A percentile compares a stretch with the other conserved stretches of the same genome.
Conservation (phyloP, 169 alveolate genomes). For the Cryptosporidium muris region DNA sequence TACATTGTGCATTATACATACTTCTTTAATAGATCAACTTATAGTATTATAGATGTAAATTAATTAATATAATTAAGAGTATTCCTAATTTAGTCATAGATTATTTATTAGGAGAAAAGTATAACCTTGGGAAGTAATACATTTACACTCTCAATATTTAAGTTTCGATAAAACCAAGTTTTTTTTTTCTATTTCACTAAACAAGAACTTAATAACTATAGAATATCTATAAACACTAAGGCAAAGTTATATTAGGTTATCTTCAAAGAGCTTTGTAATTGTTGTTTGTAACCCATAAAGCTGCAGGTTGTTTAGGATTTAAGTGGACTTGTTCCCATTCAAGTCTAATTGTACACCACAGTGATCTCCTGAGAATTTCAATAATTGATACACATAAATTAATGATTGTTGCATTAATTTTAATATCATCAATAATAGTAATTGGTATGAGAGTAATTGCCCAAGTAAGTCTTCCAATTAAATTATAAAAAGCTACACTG, state of each 20-base stretch:
- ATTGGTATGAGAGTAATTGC: conserved; percentile 82
- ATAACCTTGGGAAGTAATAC: neutral
- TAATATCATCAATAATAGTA: conserved; percentile 72
- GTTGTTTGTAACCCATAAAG: conserved; percentile 37
- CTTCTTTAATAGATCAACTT: too few relatives aligned
- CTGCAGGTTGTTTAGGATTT: conserved; percentile 63
- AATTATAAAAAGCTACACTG: conserved; percentile 74
- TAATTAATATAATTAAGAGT: too few relatives aligned
- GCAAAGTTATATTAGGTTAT: neutral
- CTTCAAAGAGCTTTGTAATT: neutral
- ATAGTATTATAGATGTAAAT: too few relatives aligned
- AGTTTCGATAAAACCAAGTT: neutral
- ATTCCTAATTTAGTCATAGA: neutral
- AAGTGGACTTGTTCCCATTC: conserved; percentile 71
- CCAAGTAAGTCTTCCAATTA: conserved; percentile 82
- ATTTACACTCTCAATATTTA: neutral
- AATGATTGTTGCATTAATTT: conserved; percentile 55
- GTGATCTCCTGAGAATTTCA: conserved; percentile 49
- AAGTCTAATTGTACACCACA: conserved; percentile 70
- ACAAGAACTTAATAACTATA: neutral
- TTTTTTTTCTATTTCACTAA: neutral
- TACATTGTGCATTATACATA: too few relatives aligned
- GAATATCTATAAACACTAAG: neutral
- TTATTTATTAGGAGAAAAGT: neutral
- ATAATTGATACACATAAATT: conserved; percentile 55